Percentiles rank a stretch among this genome's conserved stretches.
These are phyloP conservation scores for Diplodia seriata DNA, from an alignment of 2,329 filamentous ascomycete genomes.

Conservation along the genomic window DNA sequence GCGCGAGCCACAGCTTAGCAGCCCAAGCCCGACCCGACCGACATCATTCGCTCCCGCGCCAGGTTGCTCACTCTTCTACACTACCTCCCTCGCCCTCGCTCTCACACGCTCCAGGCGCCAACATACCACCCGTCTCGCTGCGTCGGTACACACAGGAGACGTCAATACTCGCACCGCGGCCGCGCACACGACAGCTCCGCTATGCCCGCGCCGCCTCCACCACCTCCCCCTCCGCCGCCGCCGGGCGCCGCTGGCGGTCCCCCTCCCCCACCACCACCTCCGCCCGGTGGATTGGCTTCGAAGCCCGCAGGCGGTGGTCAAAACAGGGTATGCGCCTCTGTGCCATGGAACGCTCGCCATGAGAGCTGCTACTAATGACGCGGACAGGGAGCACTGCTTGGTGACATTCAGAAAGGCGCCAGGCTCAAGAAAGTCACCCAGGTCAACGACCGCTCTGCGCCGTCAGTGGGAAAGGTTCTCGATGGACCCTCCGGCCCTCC, in stretches of 20 bases:
- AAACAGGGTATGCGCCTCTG: conserved; percentile 65
- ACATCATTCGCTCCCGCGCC: conserved; percentile 32
- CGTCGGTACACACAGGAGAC: neutral
- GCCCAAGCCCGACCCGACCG: conserved; percentile 24
- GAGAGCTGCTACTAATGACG: conserved; percentile 28
- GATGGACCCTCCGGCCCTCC: conserved; percentile 66
- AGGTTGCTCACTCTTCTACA: conserved; percentile 15
- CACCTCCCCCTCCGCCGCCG: conserved; percentile 69
- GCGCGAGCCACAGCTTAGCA: conserved; percentile 21
- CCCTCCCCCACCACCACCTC: conserved; percentile 69
- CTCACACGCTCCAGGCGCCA: neutral
- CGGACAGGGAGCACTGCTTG: conserved; percentile 78
- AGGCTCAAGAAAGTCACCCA: conserved; percentile 79
- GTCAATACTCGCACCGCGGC: neutral
- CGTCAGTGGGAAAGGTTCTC: conserved; percentile 66
- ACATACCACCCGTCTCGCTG: neutral
- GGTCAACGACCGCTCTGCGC: conserved; percentile 91
- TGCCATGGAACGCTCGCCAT: neutral
- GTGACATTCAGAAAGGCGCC: conserved; percentile 84
- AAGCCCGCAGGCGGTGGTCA: conserved; percentile 63
- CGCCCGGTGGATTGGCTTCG: conserved; percentile 66
- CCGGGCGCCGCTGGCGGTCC: conserved; percentile 63
- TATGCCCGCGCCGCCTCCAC: conserved; percentile 67
- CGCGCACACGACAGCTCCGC: conserved; percentile 27
- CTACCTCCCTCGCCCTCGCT: conserved; percentile 9